Percentiles rank a stretch among this genome's conserved stretches.
These are phyloP conservation scores for Daldinia sp. DNA, from an alignment of 2,329 filamentous ascomycete genomes.

Conservation along the genomic window DNA sequence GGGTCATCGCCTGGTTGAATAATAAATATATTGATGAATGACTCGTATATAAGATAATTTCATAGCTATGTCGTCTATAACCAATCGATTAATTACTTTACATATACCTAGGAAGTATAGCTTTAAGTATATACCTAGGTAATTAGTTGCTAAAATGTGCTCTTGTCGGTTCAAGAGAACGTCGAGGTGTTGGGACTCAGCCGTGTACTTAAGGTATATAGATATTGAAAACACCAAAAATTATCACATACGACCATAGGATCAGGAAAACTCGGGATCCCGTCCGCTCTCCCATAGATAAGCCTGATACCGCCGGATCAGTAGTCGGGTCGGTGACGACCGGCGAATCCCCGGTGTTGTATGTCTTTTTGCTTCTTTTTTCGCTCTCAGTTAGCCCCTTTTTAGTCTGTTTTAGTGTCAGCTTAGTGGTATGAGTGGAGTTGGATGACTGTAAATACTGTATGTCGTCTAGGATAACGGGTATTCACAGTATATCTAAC, in stretches of 20 bases:
- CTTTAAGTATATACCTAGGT: too few relatives aligned
- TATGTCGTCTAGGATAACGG: neutral
- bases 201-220: neutral
- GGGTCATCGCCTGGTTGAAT: too few relatives aligned
- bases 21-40: neutral
- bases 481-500: neutral
- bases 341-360: constrained; percentile 7
- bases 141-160: neutral
- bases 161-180: neutral
- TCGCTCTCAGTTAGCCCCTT: neutral
- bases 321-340: constrained; percentile 9
- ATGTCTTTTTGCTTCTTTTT: neutral
- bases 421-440: neutral
- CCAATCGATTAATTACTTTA: neutral
- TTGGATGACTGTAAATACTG: neutral
- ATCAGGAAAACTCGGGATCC: constrained; percentile 6
- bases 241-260: constrained; percentile 5
- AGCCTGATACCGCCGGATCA: constrained; percentile 1
- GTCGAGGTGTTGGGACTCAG: neutral
- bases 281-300: constrained; percentile 5
- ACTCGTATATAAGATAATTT: neutral
- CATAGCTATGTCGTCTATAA: neutral
- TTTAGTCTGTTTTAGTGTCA: neutral
- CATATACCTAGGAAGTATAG: neutral
- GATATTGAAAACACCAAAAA: neutral